A percentile compares a stretch with the other conserved stretches of the same genome.
Conservation (phyloP, 192 early-diverging fungal genomes). For the Allomyces arbusculus region DNA sequence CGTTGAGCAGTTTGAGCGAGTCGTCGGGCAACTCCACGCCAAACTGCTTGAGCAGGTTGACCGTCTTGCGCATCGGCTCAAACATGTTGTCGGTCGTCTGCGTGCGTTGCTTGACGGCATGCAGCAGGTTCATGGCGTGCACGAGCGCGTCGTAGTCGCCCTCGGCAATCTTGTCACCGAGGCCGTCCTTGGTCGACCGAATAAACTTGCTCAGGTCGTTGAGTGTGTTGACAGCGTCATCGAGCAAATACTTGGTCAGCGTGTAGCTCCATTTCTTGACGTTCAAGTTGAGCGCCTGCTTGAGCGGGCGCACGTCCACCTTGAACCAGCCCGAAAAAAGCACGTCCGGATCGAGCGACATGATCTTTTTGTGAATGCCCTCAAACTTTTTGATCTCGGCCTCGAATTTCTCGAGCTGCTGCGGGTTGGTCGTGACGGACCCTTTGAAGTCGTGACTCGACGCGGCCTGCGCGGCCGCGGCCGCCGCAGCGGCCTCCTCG, state of each 20-base stretch:
- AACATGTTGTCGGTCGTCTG: constrained; percentile 35
- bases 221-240: constrained; percentile 30
- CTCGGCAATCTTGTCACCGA: constrained; percentile 32
- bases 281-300: constrained; percentile 37
- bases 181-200: constrained; percentile 28
- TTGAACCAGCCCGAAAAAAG: constrained; percentile 39
- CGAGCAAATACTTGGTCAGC: constrained; percentile 35
- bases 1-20: constrained; percentile 40
- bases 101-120: constrained; percentile 35
- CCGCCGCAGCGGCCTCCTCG: constrained; percentile 8
- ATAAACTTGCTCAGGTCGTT: constrained; percentile 40
- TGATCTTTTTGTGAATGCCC: constrained; percentile 37
- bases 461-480: background rate
- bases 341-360: constrained; percentile 39
- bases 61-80: constrained; percentile 41
- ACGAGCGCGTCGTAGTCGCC: constrained; percentile 38
- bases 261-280: constrained; percentile 51
- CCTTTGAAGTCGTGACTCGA: background rate
- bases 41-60: constrained; percentile 38
- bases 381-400: constrained; percentile 42
- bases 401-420: constrained; percentile 44
- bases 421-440: constrained; percentile 2
- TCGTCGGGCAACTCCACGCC: constrained; percentile 43
- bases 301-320: constrained; percentile 34
- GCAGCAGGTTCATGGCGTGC: constrained; percentile 34